phyloP scores from a whole-genome alignment of 805 yeast genomes.

The Metschnikowia colocasiae region DNA sequence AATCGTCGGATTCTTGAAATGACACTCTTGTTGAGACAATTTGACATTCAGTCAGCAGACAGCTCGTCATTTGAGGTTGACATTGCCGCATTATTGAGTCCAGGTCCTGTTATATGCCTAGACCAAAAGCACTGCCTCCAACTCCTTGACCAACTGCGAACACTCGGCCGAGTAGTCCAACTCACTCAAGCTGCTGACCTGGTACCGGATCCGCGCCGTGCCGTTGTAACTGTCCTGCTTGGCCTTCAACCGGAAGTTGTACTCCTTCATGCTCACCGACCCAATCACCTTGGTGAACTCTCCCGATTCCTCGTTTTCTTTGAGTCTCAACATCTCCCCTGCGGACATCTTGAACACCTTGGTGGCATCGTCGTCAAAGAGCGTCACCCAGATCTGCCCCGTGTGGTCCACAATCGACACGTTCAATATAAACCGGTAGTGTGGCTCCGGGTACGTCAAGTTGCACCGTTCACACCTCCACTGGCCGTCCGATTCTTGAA shows the following conservation, averaged over 20 bases:
- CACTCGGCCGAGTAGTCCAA: slow-evolving; percentile 59
- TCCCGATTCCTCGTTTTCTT: slow-evolving; percentile 35
- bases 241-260: slow-evolving; percentile 72
- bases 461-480: slow-evolving; percentile 97
- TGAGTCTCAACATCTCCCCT: slow-evolving; percentile 53
- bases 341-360: slow-evolving; percentile 62
- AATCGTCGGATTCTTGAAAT: no score
- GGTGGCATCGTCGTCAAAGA: slow-evolving; percentile 82
- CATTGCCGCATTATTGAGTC: no score
- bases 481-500: slow-evolving; percentile 62
- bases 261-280: slow-evolving; percentile 61
- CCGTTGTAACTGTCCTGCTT: slow-evolving; percentile 83
- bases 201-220: slow-evolving; percentile 68
- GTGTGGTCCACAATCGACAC: slow-evolving; percentile 73
- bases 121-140: slow-evolving; percentile 21
- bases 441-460: slow-evolving; percentile 61
- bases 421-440: slow-evolving; percentile 77
- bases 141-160: slow-evolving; percentile 48
- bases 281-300: slow-evolving; percentile 45
- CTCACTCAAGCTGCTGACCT: slow-evolving; percentile 51
- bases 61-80: no score
- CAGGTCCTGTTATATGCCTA: no score
- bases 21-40: no score
- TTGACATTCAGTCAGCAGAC: no score
- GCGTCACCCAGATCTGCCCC: slow-evolving; percentile 81